These are phyloP conservation scores for Thalassiosira delicatula DNA, from an alignment of 352 stramenopile species.

Conservation along the genomic window DNA sequence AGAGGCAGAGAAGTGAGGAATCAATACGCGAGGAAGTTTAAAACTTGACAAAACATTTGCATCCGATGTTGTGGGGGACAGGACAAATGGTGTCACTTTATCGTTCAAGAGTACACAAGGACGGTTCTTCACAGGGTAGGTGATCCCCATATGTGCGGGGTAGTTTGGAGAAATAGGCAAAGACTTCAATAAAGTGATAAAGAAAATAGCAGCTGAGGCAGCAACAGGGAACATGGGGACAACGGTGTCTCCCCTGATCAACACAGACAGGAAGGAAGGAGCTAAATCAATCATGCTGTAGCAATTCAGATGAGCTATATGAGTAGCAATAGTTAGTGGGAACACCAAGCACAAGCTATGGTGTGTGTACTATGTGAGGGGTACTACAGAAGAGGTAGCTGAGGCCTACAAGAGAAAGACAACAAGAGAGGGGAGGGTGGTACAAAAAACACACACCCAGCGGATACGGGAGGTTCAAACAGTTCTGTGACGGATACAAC, in stretches of 20 bases:
- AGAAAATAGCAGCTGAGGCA: too few relatives aligned
- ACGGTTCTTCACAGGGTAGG: too few relatives aligned
- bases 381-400: neutral
- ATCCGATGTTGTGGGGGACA: too few relatives aligned
- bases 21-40: too few relatives aligned
- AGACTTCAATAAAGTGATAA: too few relatives aligned
- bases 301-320: slow-evolving; percentile 33
- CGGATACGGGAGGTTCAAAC: neutral
- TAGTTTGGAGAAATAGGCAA: too few relatives aligned
- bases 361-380: slow-evolving; percentile 11
- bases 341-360: slow-evolving; percentile 25
- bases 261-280: slow-evolving; percentile 6
- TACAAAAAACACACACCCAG: neutral
- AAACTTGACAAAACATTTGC: too few relatives aligned
- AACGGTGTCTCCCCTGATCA: neutral
- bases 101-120: too few relatives aligned
- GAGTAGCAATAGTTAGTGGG: slow-evolving; percentile 14
- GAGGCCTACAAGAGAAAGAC: neutral
- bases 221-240: too few relatives aligned
- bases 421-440: neutral
- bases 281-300: slow-evolving; percentile 31
- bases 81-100: too few relatives aligned
- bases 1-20: too few relatives aligned
- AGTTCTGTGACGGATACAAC: neutral
- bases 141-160: too few relatives aligned